Evolutionary conservation across 2,329 filamentous ascomycete species (phyloP), one percentile per base, ranked within the genome.

Genomic region (Cadophora sp.): DNA sequence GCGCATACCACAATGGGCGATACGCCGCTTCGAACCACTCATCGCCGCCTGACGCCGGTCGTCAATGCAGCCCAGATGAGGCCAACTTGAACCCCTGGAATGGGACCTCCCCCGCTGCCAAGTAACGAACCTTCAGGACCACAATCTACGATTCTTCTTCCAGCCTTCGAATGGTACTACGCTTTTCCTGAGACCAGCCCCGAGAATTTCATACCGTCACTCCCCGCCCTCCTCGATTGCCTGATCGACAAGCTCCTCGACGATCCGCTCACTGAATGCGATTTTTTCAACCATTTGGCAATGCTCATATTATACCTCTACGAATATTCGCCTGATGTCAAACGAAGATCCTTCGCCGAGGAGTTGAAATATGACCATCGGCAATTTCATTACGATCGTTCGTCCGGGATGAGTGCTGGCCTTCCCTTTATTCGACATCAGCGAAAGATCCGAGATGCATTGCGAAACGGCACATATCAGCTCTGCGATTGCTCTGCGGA

Each of bases 151-250:
- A 47, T 47, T 47, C n/a, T 47, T n/a, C 45, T 47, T 47, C 45
- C 45, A 47, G 45, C 45, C 45, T n/a, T 16, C 16, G 71, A 71
- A 43, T 73, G 72, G 71, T n/a, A 55, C 22, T 55, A 27, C 30
- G 30, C 30, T 55, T 30, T 55, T 27, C 50, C 30, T 30, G 50
- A 20, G 4, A n/a, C n/a, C n/a, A n/a, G 16, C n/a, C 6, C 14
- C 16, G 2, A 4, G n/a, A n/a, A 20, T 47, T 1, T 47, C 45
- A n/a, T 47, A n/a, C 45, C 45, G 3, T 20, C 45, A 47, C 45
- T 47, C 5, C 45, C 45, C 16, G n/a, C 16, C 16, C n/a, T 47
- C 16, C n/a, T 47, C 16, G 45, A 47, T 47, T 8, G 45, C 16
- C 45, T 47, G 16, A 20, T 47, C 16, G 45, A 47, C 45, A 47